Evolutionary conservation across 768 basidiomycete genomes (phyloP).

Genomic region (Pleurotus sapidus): DNA sequence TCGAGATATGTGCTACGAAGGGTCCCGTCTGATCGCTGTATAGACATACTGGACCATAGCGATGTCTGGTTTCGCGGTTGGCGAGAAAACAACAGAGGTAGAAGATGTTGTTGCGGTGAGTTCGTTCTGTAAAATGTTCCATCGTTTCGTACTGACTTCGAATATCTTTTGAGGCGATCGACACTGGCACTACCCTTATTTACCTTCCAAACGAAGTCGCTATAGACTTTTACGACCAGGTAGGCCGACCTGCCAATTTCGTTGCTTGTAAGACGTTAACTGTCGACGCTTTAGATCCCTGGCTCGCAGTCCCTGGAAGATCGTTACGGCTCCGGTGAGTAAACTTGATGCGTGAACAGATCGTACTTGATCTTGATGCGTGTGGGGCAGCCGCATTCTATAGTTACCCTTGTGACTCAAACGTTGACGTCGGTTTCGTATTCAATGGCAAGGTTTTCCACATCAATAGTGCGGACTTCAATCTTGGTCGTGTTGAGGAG

Average conservation of each 20-base stretch:
- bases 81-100: conserved; percentile 12
- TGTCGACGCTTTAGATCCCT: conserved; percentile 40
- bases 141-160: conserved; percentile 3
- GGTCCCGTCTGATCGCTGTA: not conserved
- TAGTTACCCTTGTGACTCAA: conserved; percentile 47
- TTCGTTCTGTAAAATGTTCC: conserved; percentile 8
- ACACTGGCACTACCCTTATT: conserved; percentile 66
- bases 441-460: conserved; percentile 40
- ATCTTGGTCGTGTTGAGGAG: conserved; percentile 36
- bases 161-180: conserved; percentile 46
- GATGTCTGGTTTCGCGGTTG: conserved; percentile 42
- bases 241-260: conserved; percentile 14
- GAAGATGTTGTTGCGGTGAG: conserved; percentile 34
- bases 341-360: not conserved
- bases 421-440: conserved; percentile 34
- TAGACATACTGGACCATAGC: conserved; percentile 62
- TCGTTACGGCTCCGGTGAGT: conserved; percentile 40
- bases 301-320: conserved; percentile 33
- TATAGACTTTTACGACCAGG: conserved; percentile 42
- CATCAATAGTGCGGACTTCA: conserved; percentile 51
- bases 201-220: conserved; percentile 49
- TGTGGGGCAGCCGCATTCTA: conserved; percentile 39
- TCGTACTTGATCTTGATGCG: not conserved
- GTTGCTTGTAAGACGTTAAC: not conserved
- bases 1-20: not conserved